These are phyloP conservation scores for Saturnispora ahearnii DNA, from an alignment of 805 yeast species.

Conservation along the genomic window DNA sequence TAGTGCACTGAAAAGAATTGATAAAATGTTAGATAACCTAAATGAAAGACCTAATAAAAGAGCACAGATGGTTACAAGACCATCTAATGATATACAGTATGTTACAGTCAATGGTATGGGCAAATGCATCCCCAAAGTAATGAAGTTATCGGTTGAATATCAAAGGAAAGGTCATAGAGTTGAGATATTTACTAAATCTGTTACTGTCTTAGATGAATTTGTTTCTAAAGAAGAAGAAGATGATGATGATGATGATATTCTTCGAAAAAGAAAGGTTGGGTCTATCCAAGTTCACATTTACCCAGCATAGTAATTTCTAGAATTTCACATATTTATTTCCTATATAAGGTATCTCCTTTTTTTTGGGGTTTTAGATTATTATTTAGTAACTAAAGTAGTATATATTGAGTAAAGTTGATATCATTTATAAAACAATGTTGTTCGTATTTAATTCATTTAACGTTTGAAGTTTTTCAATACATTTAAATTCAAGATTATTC, in stretches of 20 bases:
- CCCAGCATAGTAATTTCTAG: conserved; percentile 3
- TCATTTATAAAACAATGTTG: not conserved
- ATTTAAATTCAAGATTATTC: conserved; percentile 34
- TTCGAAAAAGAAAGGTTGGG: conserved; percentile 39
- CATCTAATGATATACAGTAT: conserved; percentile 25
- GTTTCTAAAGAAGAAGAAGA: conserved; percentile 5
- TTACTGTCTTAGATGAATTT: conserved; percentile 67
- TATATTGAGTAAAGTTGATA: not conserved
- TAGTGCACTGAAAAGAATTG: conserved; percentile 59
- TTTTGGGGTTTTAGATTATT: not conserved
- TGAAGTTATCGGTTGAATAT: conserved; percentile 56
- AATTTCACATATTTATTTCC: not conserved
- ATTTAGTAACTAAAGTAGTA: not conserved
- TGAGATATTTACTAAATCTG: conserved; percentile 54
- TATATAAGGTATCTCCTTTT: not conserved
- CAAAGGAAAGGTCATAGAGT: conserved; percentile 43
- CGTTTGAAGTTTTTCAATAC: conserved; percentile 17
- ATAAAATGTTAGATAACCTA: conserved; percentile 34
- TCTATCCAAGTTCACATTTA: conserved; percentile 38
- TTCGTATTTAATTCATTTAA: conserved; percentile 5
- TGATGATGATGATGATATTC: conserved; percentile 24
- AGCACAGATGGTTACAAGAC: conserved; percentile 22
- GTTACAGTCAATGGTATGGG: conserved; percentile 72
- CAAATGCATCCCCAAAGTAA: conserved; percentile 50
- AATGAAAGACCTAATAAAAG: conserved; percentile 35